Base-by-base conservation (phyloP, 305 asterid species). In the Plantago lanceolata region DNA sequence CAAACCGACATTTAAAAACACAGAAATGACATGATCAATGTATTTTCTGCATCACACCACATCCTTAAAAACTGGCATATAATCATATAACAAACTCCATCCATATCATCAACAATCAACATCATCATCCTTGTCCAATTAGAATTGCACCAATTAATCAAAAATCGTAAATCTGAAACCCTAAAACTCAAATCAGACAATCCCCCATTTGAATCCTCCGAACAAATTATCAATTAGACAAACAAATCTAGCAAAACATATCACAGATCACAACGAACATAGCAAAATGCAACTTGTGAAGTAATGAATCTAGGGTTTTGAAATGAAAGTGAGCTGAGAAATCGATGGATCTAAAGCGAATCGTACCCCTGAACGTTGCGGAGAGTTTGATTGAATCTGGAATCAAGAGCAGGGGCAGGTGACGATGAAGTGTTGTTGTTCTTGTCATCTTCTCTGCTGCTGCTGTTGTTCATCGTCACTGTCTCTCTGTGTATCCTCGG, bases 371-470 rank as follows among this genome's bases (percentile, higher is more conserved):
- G 98, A 71, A 89, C 96, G 82, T 91, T 89, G 68, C 91, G 75
- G 53, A 93, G 95, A 65, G 97, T 92, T 71, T 92, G 97, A 66
- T 84, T 87, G 85, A 93, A 87, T 85, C 98, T 83, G 57, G 98
- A 93, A 87, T 93, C 98, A 17, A 70, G 70, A 64, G 76, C 40
- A 47, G 94, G 69, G 59, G 81, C 74, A 51, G 84, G 63, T 68
- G 85, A 65, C 48, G 83, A 63, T 67, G 84, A 64, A 44, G 84
- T 58, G 48, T 75, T 57, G 28, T 84, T 84, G 78, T 67, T 76
- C 40, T 68, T 80, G 71, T 78, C 85, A 29, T 81, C 85, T 21
- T 78, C 85, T 33, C 66, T 82, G 70, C 68, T 79, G 9, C 40
- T 33, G 40, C 11, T 33, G 40, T 33, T 33, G 40, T 33, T 33